Base-by-base conservation (phyloP, 2,329 filamentous ascomycete genomes). In the Xylariaceae sp. region DNA sequence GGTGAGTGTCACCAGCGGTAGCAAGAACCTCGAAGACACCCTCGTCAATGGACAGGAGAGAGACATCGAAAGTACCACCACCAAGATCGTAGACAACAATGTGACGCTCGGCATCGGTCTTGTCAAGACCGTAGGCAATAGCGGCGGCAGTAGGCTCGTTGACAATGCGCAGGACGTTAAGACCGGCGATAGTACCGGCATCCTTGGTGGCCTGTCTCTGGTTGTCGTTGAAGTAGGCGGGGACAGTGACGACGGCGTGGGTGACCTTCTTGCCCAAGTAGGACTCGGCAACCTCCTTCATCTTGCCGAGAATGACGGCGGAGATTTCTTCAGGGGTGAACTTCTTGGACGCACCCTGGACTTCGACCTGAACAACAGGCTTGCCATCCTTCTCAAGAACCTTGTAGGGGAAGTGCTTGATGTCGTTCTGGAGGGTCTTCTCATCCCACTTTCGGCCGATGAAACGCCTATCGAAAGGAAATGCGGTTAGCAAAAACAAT, bases 391-490 rank as follows among this genome's bases (percentile, higher is more conserved):
- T 92, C 82, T 89, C 84, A 73, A 91, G 74, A 63, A 99, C 89
- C 80, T 90, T 91, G 88, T 93, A 99, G 72, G 94, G 93, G 85
- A 96, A 97, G 83, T 97, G 90, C 89, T 99, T 97, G 74, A 94
- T 84, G 74, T 99, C 94, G 74, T 81, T 83, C 81, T 97, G 92
- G 67, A 97, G 88, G 66, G 95, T 90, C 80, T 88, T 89, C 75
- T 94, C 90, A 54, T 79, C 78, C 76, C 82, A 92, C 79, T 92
- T 94, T 76, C 89, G 89, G 72, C 90, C 90, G 73, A 94, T 92
- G 71, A 94, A 77, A 74, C 90, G 90, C 81, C 88, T 91, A 65
- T 6, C 58, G 54, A 35, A 61, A 55, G 23, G 50, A 34, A 23
- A 77, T 69, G 15, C 30, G 78, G 76, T 64, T 56, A 54, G 55